Evolutionary conservation across 148 eudicot genomes (phyloP).

Genomic region (Agrostemma githago): DNA sequence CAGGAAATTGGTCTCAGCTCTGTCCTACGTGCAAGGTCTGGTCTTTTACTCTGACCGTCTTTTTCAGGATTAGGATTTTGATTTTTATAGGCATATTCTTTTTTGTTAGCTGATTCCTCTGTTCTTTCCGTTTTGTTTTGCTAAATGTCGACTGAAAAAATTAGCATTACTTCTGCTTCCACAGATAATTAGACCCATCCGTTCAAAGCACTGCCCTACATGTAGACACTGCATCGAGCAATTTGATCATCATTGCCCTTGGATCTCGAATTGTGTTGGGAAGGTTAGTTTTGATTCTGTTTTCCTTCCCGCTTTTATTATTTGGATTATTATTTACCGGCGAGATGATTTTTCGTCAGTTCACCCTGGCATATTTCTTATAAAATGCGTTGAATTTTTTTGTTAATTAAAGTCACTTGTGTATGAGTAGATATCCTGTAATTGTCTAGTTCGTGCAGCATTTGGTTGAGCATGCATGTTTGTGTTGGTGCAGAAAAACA

Average conservation of each 20-base stretch:
- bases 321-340: constrained; percentile 3
- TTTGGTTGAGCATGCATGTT: constrained; percentile 15
- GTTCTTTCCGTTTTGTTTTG: constrained; percentile 10
- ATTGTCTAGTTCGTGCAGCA: constrained; percentile 12
- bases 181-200: constrained; percentile 94
- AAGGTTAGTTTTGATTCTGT: constrained; percentile 86
- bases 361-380: neutral
- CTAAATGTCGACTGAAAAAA: neutral
- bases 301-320: constrained; percentile 64
- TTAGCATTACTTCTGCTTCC: constrained; percentile 5
- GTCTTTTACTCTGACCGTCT: constrained; percentile 2
- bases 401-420: neutral
- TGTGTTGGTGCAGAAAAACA: constrained; percentile 67
- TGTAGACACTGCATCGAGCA: constrained; percentile 97
- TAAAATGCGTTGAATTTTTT: too few species aligned
- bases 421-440: neutral
- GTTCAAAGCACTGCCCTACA: constrained; percentile 92
- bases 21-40: constrained; percentile 95
- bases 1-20: constrained; percentile 98
- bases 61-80: neutral
- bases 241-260: constrained; percentile 99
- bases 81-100: constrained; percentile 26
- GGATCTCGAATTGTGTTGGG: constrained; percentile 98
- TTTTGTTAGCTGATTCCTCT: neutral
- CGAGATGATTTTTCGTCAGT: neutral